Evolutionary conservation across 768 basidiomycete species (phyloP), one percentile per base, ranked within the genome.

Genomic region (Amanita rimosa): DNA sequence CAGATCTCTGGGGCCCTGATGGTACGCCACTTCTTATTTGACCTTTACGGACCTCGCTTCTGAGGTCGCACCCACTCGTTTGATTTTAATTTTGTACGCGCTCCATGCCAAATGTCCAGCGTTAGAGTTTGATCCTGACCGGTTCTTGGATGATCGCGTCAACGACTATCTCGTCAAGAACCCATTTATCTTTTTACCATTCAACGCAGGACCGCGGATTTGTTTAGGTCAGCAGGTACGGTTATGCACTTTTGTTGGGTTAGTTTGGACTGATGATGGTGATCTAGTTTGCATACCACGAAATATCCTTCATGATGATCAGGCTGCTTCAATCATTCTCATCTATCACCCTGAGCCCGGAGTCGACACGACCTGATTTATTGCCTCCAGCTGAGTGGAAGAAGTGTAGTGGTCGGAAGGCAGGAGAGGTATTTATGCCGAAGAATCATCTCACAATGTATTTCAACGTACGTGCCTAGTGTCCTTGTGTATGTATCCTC

Each of bases 1-100:
- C 67, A 42, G 79, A 81, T 47, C 71, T 81, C 1, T 86, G 83
- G 83, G 83, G 83, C 6, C 81, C 82, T 7, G 83, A 83, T 58
- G 81, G 80, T 79, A 58, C 17, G 60, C 48, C 17, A 14, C 27
- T 29, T 24, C 6, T n/a, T 48, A 6, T n/a, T 6, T 11, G 31
- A 13, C 10, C 13, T 4, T 11, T 31, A 31, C 2, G 13, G 31
- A 4, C 35, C 43, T 42, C 41, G 29, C 0, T 19, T 19, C 36
- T 37, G 6, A n/a, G 7, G n/a, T n/a, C 36, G n/a, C 16, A 3
- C 36, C 17, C 36, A 7, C 13, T 16, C 35, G n/a, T 4, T 36
- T n/a, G 35, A 36, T 31, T 31, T n/a, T 9, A 36, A 3, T n/a
- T 17, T 17, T n/a, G 3, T 6, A 17, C 6, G 35, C 9, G 16